Base-by-base conservation (phyloP, 768 basidiomycete genomes). In the Gelatoporia subvermispora region DNA sequence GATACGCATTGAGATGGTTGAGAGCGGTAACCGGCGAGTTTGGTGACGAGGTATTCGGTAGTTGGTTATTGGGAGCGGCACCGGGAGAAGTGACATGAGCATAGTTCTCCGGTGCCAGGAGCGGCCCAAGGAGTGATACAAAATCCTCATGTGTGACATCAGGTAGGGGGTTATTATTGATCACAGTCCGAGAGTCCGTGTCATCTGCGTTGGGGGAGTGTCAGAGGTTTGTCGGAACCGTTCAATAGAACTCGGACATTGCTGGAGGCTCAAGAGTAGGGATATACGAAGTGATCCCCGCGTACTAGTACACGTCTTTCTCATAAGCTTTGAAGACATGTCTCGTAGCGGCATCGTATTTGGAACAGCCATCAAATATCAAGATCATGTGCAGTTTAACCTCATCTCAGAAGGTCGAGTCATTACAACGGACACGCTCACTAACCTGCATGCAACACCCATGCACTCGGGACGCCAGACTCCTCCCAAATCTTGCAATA, bases 131-230 rank as follows among this genome's bases (percentile, higher is more conserved):
- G 40, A 88, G 68, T 3, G 83, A 77, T 35, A 93, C 82, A 57
- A 92, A 91, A 58, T 93, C 89, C 53, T 91, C 89, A 55, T 92
- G 89, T 0, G 87, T 85, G 52, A 91, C 79, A 53, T 92, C 90
- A 0, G 88, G 90, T 8, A 93, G 73, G 2, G 90, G 88, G 56
- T 92, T 92, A 66, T 93, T 88, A 65, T 93, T 89, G 56, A 91
- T 80, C 43, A 90, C 81, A 11, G 87, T 84, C 35, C 80, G 77
- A 8, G 76, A 66, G 59, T 78, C 74, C 39, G 74, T 75, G 50
- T 85, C 77, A 35, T 70, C 82, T 84, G 20, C 41, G 4, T 9
- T 7, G 35, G 4, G 20, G 17, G 41, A n/a, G n/a, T n/a, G n/a
- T n/a, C n/a, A n/a, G n/a, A 25, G 11, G 23, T 11, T 21, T 28